A percentile compares a stretch with the other conserved stretches of the same genome.
phyloP scores from a whole-genome alignment of 768 basidiomycete genomes.

The Lentinula detonsa region DNA sequence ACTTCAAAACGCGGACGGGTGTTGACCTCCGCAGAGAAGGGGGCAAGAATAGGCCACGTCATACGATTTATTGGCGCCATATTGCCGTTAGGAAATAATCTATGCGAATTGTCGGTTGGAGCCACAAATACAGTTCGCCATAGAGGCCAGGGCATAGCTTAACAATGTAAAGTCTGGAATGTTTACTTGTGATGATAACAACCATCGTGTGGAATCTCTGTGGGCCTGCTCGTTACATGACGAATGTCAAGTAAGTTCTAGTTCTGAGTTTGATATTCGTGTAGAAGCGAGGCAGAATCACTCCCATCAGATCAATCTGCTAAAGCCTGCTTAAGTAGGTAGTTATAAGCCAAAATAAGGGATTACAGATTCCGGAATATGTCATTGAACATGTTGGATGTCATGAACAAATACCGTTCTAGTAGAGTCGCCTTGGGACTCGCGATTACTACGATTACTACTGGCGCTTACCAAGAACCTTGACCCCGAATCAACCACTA shows the following conservation, averaged over 20 bases:
- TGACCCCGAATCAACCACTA: conserved; percentile 83
- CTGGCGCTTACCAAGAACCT: conserved; percentile 88
- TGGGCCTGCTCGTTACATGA: not conserved
- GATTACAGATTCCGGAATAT: not conserved
- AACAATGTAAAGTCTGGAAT: not conserved
- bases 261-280: not conserved
- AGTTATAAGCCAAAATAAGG: not conserved
- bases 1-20: not conserved
- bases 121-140: not conserved
- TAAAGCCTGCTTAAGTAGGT: not conserved
- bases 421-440: conserved; percentile 91
- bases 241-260: not conserved
- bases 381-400: conserved; percentile 46
- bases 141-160: conserved; percentile 1
- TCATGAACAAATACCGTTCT: conserved; percentile 89
- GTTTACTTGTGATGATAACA: not conserved
- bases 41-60: not conserved
- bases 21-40: not conserved
- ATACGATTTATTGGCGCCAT: not conserved
- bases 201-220: not conserved
- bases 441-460: conserved; percentile 89
- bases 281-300: not conserved
- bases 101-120: not conserved
- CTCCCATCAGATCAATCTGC: not conserved
- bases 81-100: not conserved